Conservation (phyloP, 2,329 filamentous ascomycete genomes). For the Apiospora rasikravindrae region DNA sequence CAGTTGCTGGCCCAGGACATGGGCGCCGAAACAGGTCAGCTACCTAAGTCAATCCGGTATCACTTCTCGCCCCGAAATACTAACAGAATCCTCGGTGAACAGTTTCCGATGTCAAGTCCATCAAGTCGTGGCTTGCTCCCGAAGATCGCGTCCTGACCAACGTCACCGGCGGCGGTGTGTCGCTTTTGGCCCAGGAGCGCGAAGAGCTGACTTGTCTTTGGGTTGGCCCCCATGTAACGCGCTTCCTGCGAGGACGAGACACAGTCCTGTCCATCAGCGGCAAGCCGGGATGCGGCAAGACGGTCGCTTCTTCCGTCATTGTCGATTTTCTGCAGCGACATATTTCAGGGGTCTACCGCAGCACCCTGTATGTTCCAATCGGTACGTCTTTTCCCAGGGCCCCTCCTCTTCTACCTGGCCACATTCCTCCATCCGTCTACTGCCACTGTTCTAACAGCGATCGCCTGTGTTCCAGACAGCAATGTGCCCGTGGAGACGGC, state of each 20-base stretch:
- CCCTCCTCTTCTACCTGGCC: too few relatives aligned
- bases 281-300: constrained; percentile 44
- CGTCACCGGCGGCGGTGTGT: constrained; percentile 20
- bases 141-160: constrained; percentile 29
- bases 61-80: too few relatives aligned
- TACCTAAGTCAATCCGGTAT: too few relatives aligned
- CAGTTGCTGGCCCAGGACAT: constrained; percentile 41
- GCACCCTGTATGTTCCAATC: constrained; percentile 43
- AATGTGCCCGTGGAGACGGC: background rate
- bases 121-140: constrained; percentile 31
- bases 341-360: constrained; percentile 41
- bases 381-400: constrained; percentile 29
- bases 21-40: constrained; percentile 35
- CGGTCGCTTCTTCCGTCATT: constrained; percentile 44
- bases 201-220: constrained; percentile 34
- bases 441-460: background rate
- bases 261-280: constrained; percentile 31
- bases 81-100: too few relatives aligned
- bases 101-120: constrained; percentile 3
- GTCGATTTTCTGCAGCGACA: constrained; percentile 44
- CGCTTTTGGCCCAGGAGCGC: constrained; percentile 29
- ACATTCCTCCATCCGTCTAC: background rate
- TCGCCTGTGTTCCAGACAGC: background rate
- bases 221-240: constrained; percentile 28
- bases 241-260: constrained; percentile 28